Percentiles rank a stretch among this genome's conserved stretches.
phyloP scores from a whole-genome alignment of 2,329 filamentous ascomycete genomes.

The Clarireedia paspali region DNA sequence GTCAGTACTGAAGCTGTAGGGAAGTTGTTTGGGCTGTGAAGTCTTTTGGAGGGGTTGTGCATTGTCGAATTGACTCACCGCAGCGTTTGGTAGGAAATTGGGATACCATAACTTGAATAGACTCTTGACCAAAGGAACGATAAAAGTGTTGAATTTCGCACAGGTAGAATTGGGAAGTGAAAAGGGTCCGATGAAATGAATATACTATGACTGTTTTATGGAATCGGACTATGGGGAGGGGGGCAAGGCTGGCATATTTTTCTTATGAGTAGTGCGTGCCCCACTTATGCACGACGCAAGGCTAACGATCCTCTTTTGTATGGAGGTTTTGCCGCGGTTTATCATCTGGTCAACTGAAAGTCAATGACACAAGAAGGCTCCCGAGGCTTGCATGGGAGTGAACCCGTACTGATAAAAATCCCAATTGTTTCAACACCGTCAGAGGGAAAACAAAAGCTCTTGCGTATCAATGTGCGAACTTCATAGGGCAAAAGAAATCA shows the following conservation, averaged over 20 bases:
- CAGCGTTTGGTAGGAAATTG: constrained; percentile 50
- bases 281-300: neutral
- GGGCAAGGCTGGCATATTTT: neutral
- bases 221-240: neutral
- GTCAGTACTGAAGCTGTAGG: neutral
- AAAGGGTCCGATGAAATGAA: neutral
- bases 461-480: too few species aligned
- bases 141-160: neutral
- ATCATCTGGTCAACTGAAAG: neutral
- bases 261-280: neutral
- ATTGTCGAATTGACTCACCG: constrained; percentile 22
- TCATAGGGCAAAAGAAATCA: too few species aligned
- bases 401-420: neutral
- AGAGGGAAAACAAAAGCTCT: too few species aligned
- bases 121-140: neutral
- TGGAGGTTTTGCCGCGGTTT: neutral
- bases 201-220: neutral
- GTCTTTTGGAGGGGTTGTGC: constrained; percentile 6
- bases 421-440: too few species aligned
- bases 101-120: constrained; percentile 12
- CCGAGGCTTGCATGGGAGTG: neutral
- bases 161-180: neutral
- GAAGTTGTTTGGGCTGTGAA: neutral
- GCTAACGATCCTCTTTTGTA: neutral
- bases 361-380: neutral